Base-by-base conservation (phyloP, 148 eudicot species). In the Vaccinium myrtillus region DNA sequence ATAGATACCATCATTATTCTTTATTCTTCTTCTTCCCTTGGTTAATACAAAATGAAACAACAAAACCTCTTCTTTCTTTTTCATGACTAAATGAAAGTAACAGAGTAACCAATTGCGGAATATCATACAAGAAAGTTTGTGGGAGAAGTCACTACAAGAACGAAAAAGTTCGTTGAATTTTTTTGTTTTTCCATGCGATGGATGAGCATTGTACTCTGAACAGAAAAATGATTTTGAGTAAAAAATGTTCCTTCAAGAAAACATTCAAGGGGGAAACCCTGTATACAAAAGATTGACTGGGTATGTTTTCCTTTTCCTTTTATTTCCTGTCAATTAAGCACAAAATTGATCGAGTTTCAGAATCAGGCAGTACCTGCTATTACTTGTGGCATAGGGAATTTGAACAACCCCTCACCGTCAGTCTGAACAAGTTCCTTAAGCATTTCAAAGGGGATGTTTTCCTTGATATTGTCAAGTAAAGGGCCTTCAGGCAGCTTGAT, bases 371-470 rank as follows among this genome's bases (percentile, higher is more conserved):
- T 88, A 94, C 98, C 95, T 91, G 92, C 83, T 82, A 96, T 96
- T 43, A 94, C 90, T 86, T 91, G 89, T 50, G 99, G 99, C 88
- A 91, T 63, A 39, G 98, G 99, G 78, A 89, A 90, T 80, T 90
- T 94, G 84, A 91, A 82, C 32, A 83, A 75, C 2, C 89, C 90
- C 39, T 91, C 91, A 21, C 92, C 94, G 80, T 92, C 98, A 70
- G 83, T 81, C 15, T 88, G 90, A 67, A 92, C 58, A 3, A 94
- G 85, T 67, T 89, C 91, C 85, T 89, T 91, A 27, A 94, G 78
- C 83, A 91, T 65, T 74, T 93, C 96, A 32, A 87, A 87, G 8
- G 96, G 98, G 14, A 93, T 88, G 36, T 78, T 87, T 55, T 90
- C 91, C 77, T 69, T 82, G 16, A 92, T 83, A 78, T 80, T 82